Evolutionary conservation across 441 rosid genomes (phyloP).

Genomic region (Erodium trifolium): DNA sequence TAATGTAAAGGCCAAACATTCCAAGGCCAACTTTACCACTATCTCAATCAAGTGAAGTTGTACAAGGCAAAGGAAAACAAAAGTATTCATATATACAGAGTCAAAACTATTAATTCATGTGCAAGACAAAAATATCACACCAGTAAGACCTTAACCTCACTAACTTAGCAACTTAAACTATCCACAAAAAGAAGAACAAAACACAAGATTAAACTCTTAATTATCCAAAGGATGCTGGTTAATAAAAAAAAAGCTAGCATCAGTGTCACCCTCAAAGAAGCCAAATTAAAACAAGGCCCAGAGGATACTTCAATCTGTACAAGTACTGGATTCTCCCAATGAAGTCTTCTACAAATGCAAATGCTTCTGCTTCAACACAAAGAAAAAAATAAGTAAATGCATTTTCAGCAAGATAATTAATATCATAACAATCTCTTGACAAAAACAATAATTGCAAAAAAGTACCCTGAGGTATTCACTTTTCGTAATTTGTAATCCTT

Average conservation of each 20-base stretch:
- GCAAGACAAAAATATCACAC: too few species aligned
- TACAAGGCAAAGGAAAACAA: too few species aligned
- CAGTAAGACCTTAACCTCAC: background rate
- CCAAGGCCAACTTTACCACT: too few species aligned
- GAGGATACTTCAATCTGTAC: constrained; percentile 25
- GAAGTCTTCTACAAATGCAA: constrained; percentile 12
- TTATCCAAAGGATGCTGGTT: constrained; percentile 27
- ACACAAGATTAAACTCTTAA: constrained; percentile 10
- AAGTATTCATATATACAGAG: too few species aligned
- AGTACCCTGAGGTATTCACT: too few species aligned
- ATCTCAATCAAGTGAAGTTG: too few species aligned
- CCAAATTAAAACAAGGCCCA: constrained; percentile 19
- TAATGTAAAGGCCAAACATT: too few species aligned
- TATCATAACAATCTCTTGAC: too few species aligned
- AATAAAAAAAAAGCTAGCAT: constrained; percentile 31
- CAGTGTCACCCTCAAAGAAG: constrained; percentile 18
- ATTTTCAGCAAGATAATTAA: background rate
- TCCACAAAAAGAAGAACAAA: background rate
- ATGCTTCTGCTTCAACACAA: constrained; percentile 23
- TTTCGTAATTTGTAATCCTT: too few species aligned
- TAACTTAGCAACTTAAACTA: background rate
- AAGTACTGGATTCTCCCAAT: constrained; percentile 15
- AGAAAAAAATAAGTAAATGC: background rate
- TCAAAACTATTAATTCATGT: too few species aligned
- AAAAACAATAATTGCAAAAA: too few species aligned